Evolutionary conservation across 768 basidiomycete species (phyloP).

Genomic region (Suillus sp.): DNA sequence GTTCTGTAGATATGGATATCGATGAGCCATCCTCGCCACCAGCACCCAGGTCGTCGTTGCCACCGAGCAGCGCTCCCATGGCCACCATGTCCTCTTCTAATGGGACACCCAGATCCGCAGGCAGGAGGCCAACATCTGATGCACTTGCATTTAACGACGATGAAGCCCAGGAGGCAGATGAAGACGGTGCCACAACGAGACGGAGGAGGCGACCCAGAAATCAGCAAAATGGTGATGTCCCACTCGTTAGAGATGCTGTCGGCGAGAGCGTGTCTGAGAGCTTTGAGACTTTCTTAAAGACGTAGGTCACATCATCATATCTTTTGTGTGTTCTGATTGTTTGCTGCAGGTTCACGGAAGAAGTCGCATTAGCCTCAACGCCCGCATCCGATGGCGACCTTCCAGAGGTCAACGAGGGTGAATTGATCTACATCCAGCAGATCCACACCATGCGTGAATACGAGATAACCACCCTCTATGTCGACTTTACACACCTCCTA

Average conservation of each 20-base stretch:
- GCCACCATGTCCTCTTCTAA: constrained; percentile 41
- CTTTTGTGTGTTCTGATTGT: background rate
- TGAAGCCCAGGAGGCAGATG: constrained; percentile 44
- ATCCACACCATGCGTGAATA: constrained; percentile 95
- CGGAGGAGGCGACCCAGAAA: constrained; percentile 46
- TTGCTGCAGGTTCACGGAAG: constrained; percentile 73
- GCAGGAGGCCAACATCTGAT: constrained; percentile 47
- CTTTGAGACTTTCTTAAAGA: constrained; percentile 89
- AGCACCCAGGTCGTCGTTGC: constrained; percentile 52
- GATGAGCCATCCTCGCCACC: constrained; percentile 62
- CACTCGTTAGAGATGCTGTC: constrained; percentile 89
- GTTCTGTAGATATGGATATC: constrained; percentile 47
- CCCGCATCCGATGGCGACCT: constrained; percentile 73
- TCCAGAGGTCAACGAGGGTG: constrained; percentile 56
- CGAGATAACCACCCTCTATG: constrained; percentile 92
- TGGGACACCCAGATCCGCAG: constrained; percentile 33
- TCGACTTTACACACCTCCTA: constrained; percentile 91
- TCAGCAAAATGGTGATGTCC: constrained; percentile 65
- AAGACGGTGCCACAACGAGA: constrained; percentile 44
- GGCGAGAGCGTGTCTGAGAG: constrained; percentile 93
- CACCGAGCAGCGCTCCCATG: constrained; percentile 50
- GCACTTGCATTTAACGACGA: constrained; percentile 58
- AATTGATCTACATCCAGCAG: constrained; percentile 87
- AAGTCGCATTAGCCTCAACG: constrained; percentile 75
- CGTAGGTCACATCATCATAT: constrained; percentile 51